These are phyloP conservation scores for Halenospora varia DNA, from an alignment of 495 filamentous ascomycete genomes.

Conservation along the genomic window DNA sequence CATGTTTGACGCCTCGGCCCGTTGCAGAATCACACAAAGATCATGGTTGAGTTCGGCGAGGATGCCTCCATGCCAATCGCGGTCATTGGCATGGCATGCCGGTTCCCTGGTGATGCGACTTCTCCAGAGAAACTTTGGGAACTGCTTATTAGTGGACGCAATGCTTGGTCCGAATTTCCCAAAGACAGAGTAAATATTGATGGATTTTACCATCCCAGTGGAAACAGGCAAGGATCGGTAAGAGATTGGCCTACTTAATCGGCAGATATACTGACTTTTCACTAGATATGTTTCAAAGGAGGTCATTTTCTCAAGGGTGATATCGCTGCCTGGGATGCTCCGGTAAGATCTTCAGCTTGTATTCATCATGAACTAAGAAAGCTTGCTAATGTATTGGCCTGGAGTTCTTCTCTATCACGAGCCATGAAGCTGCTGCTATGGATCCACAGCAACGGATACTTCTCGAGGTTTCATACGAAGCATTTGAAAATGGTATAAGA, in stretches of 20 bases:
- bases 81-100: conserved; percentile 33
- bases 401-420: conserved; percentile 53
- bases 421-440: conserved; percentile 40
- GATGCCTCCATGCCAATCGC: conserved; percentile 29
- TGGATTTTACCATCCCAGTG: conserved; percentile 35
- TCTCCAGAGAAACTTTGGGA: conserved; percentile 41
- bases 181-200: conserved; percentile 39
- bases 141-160: conserved; percentile 30
- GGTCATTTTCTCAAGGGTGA: conserved; percentile 42
- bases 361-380: neutral
- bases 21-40: no score
- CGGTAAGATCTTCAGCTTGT: neutral
- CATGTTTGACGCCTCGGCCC: no score
- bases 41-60: neutral
- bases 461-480: neutral
- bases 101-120: conserved; percentile 36
- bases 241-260: neutral
- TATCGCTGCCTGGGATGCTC: conserved; percentile 38
- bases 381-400: neutral
- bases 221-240: neutral
- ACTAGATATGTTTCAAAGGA: neutral
- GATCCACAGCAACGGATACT: neutral
- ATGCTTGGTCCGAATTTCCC: conserved; percentile 34
- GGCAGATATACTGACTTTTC: neutral
- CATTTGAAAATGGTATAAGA: conserved; percentile 14